Percentiles rank a stretch among this genome's conserved stretches.
Evolutionary conservation across 805 yeast genomes (phyloP).

Genomic region (Yarrowia hollandica): DNA sequence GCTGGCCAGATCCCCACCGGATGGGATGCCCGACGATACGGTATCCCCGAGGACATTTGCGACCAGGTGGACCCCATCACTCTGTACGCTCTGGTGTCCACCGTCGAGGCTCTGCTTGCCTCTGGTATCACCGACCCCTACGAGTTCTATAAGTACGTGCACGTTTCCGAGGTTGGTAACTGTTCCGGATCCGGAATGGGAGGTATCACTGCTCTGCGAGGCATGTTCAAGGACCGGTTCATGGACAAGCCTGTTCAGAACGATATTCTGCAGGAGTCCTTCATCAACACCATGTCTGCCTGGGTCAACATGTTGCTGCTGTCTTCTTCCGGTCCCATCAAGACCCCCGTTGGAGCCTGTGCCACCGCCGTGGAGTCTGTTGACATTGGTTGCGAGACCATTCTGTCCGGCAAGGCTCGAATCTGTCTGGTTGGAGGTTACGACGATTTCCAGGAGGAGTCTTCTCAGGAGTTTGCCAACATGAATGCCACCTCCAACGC

Average conservation of each 20-base stretch:
- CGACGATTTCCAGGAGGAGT: slow-evolving; percentile 99
- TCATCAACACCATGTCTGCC: slow-evolving; percentile 98
- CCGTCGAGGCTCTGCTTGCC: slow-evolving; percentile 89
- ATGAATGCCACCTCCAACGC: slow-evolving; percentile 98
- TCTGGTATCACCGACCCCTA: slow-evolving; percentile 98
- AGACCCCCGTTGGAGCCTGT: slow-evolving; percentile 99
- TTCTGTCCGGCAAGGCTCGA: slow-evolving; percentile 90
- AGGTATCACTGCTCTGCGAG: slow-evolving; percentile 95
- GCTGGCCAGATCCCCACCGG: slow-evolving; percentile 98
- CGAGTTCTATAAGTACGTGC: slow-evolving; percentile 97
- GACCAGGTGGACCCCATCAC: slow-evolving; percentile 97
- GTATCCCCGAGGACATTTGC: slow-evolving; percentile 90
- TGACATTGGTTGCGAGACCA: slow-evolving; percentile 93
- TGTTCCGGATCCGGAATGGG: slow-evolving; percentile 99
- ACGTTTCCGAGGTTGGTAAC: slow-evolving; percentile 97
- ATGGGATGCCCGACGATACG: slow-evolving; percentile 93
- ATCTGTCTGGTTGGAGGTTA: slow-evolving; percentile 97
- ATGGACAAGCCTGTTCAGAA: slow-evolving; percentile 93
- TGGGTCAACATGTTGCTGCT: slow-evolving; percentile 98
- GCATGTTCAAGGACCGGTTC: slow-evolving; percentile 96
- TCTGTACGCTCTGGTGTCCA: slow-evolving; percentile 85
- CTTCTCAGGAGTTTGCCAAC: slow-evolving; percentile 95
- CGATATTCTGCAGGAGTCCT: slow-evolving; percentile 96
- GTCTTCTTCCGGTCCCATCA: slow-evolving; percentile 97
- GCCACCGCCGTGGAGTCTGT: slow-evolving; percentile 98